phyloP scores from a whole-genome alignment of 805 yeast species.

The Metschnikowia vanudenii region DNA sequence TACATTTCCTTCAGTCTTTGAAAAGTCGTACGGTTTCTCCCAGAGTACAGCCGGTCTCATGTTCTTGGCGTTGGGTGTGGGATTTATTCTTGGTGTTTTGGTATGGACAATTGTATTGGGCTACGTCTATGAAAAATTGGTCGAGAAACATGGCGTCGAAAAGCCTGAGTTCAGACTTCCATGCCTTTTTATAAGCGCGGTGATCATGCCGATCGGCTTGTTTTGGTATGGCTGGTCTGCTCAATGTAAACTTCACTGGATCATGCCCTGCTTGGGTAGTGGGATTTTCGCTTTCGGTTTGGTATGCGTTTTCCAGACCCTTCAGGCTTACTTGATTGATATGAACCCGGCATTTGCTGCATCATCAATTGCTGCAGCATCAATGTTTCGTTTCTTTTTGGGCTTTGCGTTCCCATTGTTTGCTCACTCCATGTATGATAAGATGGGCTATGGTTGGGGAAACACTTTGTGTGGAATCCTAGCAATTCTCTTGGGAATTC shows the following conservation, averaged over 20 bases:
- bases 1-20: slow-evolving; percentile 36
- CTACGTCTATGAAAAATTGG: slow-evolving; percentile 25
- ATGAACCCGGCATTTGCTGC: slow-evolving; percentile 41
- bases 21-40: slow-evolving; percentile 32
- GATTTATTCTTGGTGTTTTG: slow-evolving; percentile 32
- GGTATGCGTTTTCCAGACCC: slow-evolving; percentile 37
- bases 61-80: slow-evolving; percentile 41
- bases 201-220: slow-evolving; percentile 37
- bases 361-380: slow-evolving; percentile 41
- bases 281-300: slow-evolving; percentile 38
- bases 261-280: slow-evolving; percentile 37
- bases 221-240: slow-evolving; percentile 45
- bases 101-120: slow-evolving; percentile 32
- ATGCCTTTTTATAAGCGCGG: slow-evolving; percentile 32
- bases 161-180: slow-evolving; percentile 42
- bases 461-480: slow-evolving; percentile 39
- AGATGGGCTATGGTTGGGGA: slow-evolving; percentile 40
- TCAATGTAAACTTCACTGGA: slow-evolving; percentile 36
- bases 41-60: slow-evolving; percentile 34
- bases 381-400: slow-evolving; percentile 38
- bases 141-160: slow-evolving; percentile 29
- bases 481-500: slow-evolving; percentile 34
- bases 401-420: slow-evolving; percentile 41
- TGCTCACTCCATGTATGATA: slow-evolving; percentile 36
- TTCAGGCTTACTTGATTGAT: slow-evolving; percentile 39